Evolutionary conservation across 225 moss, liverwort and hornwort species (phyloP), one percentile per base, ranked within the genome.

Genomic region (Sphagnum tenellum): DNA sequence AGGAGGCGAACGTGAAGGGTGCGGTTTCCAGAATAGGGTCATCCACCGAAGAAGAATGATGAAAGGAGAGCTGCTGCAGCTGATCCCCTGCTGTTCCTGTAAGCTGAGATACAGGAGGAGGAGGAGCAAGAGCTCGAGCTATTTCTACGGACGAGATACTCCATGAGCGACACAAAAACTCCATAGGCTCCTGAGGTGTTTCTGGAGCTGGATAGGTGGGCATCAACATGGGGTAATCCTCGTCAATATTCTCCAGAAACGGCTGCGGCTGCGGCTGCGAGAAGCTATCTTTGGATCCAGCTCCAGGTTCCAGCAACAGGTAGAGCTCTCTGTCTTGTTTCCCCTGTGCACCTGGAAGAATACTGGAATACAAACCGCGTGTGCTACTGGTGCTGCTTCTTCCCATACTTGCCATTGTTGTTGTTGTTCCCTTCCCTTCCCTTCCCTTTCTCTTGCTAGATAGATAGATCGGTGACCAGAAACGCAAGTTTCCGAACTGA

Each of bases 81-180:
- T 29, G 29, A 29, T 29, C 0, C 29, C 29, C 29, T 29, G 29
- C 29, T 29, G 29, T 29, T 29, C 29, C 0, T 0, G 29, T 29
- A 29, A 29, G 29, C 29, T 29, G 29, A 29, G 29, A 29, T 8
- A 52, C 52, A 52, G 70, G 66, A 63, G 73, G 59, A 45, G 70
- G 76, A 5, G 81, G 78, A 49, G 84, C 81, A 52, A 88, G 70
- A n/a, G 82, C 82, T 61, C 82, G 79, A 7, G 82, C 79, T 4
- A 88, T 77, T 50, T 88, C 88, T 48, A 85, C 78, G 47, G 88
- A 81, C 44, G 85, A 82, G 46, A 85, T 85, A 68, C 88, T 88
- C 88, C 88, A 88, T 4, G 88, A 88, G 46, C 88, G 68, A n/a
- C 85, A 79, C 3, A 88, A 73, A 66, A 88, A 88, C 74, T 88